These are phyloP conservation scores for Pseudognaphalium luteoalbum DNA, from an alignment of 129 eudicot genomes.

Conservation along the genomic window DNA sequence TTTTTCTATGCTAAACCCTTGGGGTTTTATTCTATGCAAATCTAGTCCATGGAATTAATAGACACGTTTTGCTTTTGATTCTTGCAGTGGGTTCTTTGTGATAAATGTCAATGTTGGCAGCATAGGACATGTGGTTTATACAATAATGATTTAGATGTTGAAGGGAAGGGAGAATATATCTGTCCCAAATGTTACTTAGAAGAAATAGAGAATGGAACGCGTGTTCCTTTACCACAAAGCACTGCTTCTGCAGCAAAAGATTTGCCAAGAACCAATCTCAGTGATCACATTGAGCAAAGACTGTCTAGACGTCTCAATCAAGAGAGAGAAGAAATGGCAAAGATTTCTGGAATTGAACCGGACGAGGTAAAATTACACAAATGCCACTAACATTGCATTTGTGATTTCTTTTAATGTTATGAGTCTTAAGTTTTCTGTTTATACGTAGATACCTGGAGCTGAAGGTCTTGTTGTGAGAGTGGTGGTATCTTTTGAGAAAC, in stretches of 20 bases:
- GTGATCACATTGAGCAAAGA: slow-evolving; percentile 76
- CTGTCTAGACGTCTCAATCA: slow-evolving; percentile 53
- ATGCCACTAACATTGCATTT: not conserved
- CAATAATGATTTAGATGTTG: slow-evolving; percentile 57
- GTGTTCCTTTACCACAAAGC: slow-evolving; percentile 44
- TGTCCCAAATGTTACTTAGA: slow-evolving; percentile 77
- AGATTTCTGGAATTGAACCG: slow-evolving; percentile 39
- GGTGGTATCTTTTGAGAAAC: slow-evolving; percentile 67
- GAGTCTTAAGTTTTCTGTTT: not conserved
- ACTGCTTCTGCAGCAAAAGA: slow-evolving; percentile 66
- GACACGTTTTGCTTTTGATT: slow-evolving; percentile 11
- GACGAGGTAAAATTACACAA: slow-evolving; percentile 50
- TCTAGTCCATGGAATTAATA: slow-evolving; percentile 23
- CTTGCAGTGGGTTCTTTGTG: slow-evolving; percentile 91
- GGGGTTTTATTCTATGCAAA: not conserved
- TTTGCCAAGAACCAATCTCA: slow-evolving; percentile 68
- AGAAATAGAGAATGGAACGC: slow-evolving; percentile 51
- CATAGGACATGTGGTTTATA: slow-evolving; percentile 83
- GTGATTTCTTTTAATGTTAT: not conserved
- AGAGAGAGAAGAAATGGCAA: slow-evolving; percentile 78
- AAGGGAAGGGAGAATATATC: slow-evolving; percentile 60
- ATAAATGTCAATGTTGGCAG: slow-evolving; percentile 81
- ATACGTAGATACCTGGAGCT: slow-evolving; percentile 58
- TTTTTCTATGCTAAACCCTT: not conserved
- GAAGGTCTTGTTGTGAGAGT: slow-evolving; percentile 76